Evolutionary conservation across 306 rosid genomes (phyloP).

Genomic region (Vicia villosa): DNA sequence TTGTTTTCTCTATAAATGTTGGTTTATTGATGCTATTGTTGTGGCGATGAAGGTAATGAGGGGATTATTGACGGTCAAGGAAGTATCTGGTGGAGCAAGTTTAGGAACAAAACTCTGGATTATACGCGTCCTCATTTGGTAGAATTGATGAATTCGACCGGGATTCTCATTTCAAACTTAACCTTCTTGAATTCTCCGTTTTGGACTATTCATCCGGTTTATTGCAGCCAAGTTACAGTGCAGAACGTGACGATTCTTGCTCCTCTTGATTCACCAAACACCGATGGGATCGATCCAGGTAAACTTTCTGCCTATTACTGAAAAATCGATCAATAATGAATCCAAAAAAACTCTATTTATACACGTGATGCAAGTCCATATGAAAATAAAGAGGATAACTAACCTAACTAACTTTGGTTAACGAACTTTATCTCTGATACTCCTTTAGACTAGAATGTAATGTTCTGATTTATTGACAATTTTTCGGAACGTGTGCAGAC

Average conservation of each 20-base stretch:
- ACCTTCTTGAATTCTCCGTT: conserved; percentile 78
- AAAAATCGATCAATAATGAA: neutral
- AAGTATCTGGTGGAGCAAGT: conserved; percentile 73
- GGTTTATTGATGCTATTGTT: conserved; percentile 37
- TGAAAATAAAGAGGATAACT: neutral
- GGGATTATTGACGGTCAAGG: conserved; percentile 83
- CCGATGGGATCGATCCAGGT: conserved; percentile 88
- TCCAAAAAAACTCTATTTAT: neutral
- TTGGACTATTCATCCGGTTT: conserved; percentile 83
- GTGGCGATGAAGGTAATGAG: conserved; percentile 60
- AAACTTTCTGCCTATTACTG: conserved; percentile 29
- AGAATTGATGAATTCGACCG: conserved; percentile 72
- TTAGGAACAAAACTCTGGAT: conserved; percentile 61
- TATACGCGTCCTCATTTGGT: conserved; percentile 82
- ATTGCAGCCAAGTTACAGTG: conserved; percentile 78
- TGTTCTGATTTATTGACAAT: neutral
- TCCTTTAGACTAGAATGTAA: neutral
- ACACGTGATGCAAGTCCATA: neutral
- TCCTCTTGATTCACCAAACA: conserved; percentile 72
- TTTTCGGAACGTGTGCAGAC: conserved; percentile 49
- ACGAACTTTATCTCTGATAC: neutral
- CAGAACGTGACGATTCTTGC: conserved; percentile 69
- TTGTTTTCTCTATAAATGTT: conserved; percentile 17
- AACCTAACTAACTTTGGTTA: neutral
- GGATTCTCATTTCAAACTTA: conserved; percentile 70